A percentile compares a stretch with the other conserved stretches of the same genome.
Conservation (phyloP, 345 rosid species). For the Erysimum cheiranthoides region DNA sequence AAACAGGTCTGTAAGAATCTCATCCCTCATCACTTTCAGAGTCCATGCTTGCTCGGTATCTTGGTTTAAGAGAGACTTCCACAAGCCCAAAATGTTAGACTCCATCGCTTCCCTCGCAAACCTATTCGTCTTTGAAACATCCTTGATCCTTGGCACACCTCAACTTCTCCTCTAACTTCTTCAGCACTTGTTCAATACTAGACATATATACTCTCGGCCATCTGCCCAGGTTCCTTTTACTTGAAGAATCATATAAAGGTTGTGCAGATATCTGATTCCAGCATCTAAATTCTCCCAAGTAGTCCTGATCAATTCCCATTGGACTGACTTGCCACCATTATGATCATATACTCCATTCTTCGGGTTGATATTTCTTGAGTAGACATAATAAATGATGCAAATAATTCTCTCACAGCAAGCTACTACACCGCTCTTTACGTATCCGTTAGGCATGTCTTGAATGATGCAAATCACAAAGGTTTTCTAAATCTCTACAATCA, state of each 20-base stretch:
- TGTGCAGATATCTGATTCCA: background rate
- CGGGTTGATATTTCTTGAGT: background rate
- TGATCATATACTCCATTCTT: background rate
- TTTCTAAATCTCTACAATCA: too few relatives aligned
- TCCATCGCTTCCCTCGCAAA: too few relatives aligned
- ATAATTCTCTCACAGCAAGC: background rate
- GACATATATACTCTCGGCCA: background rate
- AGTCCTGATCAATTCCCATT: constrained; percentile 1
- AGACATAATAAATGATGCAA: background rate
- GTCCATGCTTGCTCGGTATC: too few relatives aligned
- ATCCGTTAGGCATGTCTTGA: too few relatives aligned
- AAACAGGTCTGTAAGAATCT: too few relatives aligned
- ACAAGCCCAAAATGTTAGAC: too few relatives aligned
- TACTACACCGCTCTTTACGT: background rate
- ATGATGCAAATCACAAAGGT: background rate
- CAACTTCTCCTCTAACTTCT: background rate
- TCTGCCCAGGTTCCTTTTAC: background rate
- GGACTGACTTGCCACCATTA: background rate
- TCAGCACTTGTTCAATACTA: background rate
- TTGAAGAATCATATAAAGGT: background rate
- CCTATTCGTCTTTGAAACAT: background rate
- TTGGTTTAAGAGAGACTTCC: too few relatives aligned
- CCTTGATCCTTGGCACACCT: background rate
- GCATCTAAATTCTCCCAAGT: background rate
- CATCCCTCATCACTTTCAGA: too few relatives aligned